Evolutionary conservation across 306 rosid genomes (phyloP), one percentile per base, ranked within the genome.

Genomic region (Carpinus fangiana): DNA sequence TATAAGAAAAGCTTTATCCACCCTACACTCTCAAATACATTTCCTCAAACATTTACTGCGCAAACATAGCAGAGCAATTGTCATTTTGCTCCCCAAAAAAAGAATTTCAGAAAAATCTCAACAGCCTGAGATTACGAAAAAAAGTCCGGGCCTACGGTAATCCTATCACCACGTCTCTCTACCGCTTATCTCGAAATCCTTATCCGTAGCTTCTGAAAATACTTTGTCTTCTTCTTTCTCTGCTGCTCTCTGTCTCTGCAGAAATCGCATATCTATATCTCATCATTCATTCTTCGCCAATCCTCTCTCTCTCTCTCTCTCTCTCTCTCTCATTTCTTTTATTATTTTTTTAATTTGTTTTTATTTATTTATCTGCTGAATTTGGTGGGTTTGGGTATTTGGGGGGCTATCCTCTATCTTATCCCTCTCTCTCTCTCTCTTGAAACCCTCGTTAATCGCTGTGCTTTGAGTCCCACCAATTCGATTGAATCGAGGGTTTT

Each of bases 141-240:
- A 38, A 23, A 23, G 17, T 3, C 28, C 16, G 79, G 81, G 43
- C 88, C 93, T 77, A 79, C 78, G 67, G 83, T 41, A 82, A 93
- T 91, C 92, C 38, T 9, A 9, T 5, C 68, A 43, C 18, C 60
- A 38, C 79, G 38, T 31, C 70, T 83, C 31, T 36, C 67, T 74
- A 43, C 93, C 95, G 83, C 90, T 86, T 18, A 90, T 88, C 79
- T 50, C 86, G 45, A n/a, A 26, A 85, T 83, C 85, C 97, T 91
- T 91, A 93, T 91, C 97, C 95, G 47, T 0, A 50, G 76, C 17
- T 12, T 54, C 70, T 4, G 70, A 18, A 64, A 56, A 11, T 69
- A 17, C 34, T 60, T 26, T 75, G 82, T 79, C 79, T 70, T 65
- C 83, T 55, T 68, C 82, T 14, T 69, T 57, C 10, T 62, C 68